Conservation (phyloP, 352 stramenopile species). For the Phytophthora megakarya region DNA sequence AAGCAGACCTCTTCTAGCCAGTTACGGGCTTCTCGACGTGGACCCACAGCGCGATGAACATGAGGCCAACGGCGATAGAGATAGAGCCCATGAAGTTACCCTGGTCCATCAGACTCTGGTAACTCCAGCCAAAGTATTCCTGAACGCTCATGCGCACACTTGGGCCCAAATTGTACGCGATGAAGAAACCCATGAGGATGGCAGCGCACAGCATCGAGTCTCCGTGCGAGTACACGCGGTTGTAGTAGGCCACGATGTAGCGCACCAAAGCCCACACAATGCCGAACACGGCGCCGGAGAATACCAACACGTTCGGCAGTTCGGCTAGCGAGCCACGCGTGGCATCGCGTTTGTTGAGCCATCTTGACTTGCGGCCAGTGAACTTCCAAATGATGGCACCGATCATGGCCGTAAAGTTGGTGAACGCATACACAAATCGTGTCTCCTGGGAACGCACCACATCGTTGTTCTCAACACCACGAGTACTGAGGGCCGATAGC, state of each 20-base stretch:
- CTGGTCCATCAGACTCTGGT: slow-evolving; percentile 88
- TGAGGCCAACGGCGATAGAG: slow-evolving; percentile 77
- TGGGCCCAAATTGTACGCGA: slow-evolving; percentile 74
- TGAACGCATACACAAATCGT: slow-evolving; percentile 85
- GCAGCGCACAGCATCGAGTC: slow-evolving; percentile 73
- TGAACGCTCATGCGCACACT: slow-evolving; percentile 88
- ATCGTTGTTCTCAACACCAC: slow-evolving; percentile 80
- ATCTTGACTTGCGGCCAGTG: slow-evolving; percentile 70
- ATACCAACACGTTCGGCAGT: slow-evolving; percentile 84
- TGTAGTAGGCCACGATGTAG: slow-evolving; percentile 83
- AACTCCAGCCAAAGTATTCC: slow-evolving; percentile 89
- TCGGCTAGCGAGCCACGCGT: slow-evolving; percentile 72
- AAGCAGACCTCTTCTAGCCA: slow-evolving; percentile 23
- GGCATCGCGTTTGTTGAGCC: slow-evolving; percentile 71
- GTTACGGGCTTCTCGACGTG: slow-evolving; percentile 70
- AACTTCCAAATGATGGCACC: slow-evolving; percentile 84
- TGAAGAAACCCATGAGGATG: slow-evolving; percentile 79
- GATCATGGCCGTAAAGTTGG: slow-evolving; percentile 77
- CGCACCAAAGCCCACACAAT: slow-evolving; percentile 81
- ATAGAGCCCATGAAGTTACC: slow-evolving; percentile 87
- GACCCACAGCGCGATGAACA: slow-evolving; percentile 87
- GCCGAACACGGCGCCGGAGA: slow-evolving; percentile 73
- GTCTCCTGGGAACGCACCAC: slow-evolving; percentile 82
- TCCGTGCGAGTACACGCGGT: slow-evolving; percentile 70
- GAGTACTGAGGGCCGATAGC: slow-evolving; percentile 77